phyloP scores from a whole-genome alignment of 768 basidiomycete species.

The Kondoa malvinella region DNA sequence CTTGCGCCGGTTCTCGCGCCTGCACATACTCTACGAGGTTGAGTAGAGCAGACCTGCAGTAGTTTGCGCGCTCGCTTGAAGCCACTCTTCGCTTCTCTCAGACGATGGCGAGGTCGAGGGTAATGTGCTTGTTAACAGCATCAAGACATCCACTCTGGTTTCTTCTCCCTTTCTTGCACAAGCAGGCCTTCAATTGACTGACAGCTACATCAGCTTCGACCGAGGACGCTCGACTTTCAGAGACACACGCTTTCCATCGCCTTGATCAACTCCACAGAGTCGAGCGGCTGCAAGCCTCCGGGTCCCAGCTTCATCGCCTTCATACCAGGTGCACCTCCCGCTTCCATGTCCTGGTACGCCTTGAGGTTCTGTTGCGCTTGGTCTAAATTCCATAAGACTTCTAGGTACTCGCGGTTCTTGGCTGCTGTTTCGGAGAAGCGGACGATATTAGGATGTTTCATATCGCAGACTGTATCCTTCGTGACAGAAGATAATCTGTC shows the following conservation, averaged over 20 bases:
- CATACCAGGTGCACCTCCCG: background rate
- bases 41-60: too few relatives aligned
- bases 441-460: background rate
- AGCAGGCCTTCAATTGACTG: background rate
- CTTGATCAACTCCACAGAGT: background rate
- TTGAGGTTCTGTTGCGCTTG: background rate
- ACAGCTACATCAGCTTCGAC: background rate
- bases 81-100: too few relatives aligned
- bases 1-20: too few relatives aligned
- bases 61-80: too few relatives aligned
- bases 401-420: background rate
- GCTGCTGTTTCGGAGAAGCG: background rate
- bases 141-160: slow-evolving; percentile 1
- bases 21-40: too few relatives aligned
- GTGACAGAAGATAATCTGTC: too few relatives aligned
- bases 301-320: background rate
- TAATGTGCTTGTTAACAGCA: too few relatives aligned
- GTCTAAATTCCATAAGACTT: background rate
- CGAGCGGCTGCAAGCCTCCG: background rate
- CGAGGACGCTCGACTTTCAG: background rate
- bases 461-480: background rate
- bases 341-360: background rate
- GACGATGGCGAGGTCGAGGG: too few relatives aligned
- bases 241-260: background rate
- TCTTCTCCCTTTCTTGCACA: background rate